Base-by-base conservation (phyloP, 768 basidiomycete genomes). In the Nidularia sp. region DNA sequence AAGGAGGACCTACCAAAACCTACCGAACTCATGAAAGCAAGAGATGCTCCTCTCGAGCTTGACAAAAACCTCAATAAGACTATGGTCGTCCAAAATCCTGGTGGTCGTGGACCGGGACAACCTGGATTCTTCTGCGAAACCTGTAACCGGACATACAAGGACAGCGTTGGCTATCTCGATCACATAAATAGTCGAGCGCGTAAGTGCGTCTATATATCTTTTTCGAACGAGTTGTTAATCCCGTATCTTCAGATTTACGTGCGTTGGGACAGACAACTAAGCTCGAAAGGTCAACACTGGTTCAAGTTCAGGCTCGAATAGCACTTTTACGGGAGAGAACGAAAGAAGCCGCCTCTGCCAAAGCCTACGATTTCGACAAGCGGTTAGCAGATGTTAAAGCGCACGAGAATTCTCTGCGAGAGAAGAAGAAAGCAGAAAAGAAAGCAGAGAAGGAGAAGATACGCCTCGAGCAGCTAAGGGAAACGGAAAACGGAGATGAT, bases 21-120 rank as follows among this genome's bases (percentile, higher is more conserved):
- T 2, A 98, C 94, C 2, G 86, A 97, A 61, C 80, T 92, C 51
- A 90, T 98, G 85, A 84, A 97, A 64, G 86, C 84, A 59, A 87
- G 97, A 44, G 93, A 93, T 35, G 75, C 69, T 0, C 80, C 90
- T 22, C 74, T 99, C 6, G 93, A 93, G 49, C 84, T 99, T 25
- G 93, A 97, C 61, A 97, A 95, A 75, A 97, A 98, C 69, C 78
- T 98, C 34, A 81, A 81, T 61, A 98, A 98, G 79, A 96, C 90
- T 0, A 90, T 95, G 80, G 88, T 99, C 54, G 94, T 99, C 8
- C 85, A 91, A 61, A 86, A 88, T 63, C 81, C 84, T 1, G 83
- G 87, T 36, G 90, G 84, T 13, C 79, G 84, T 56, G 95, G 95
- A 1, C 81, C 93, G 13, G 93, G 95, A 3, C 87, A 93, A 56